A percentile compares a stretch with the other conserved stretches of the same genome.
phyloP scores from a whole-genome alignment of 2,329 filamentous ascomycete genomes.

The Elsinoe perseae region DNA sequence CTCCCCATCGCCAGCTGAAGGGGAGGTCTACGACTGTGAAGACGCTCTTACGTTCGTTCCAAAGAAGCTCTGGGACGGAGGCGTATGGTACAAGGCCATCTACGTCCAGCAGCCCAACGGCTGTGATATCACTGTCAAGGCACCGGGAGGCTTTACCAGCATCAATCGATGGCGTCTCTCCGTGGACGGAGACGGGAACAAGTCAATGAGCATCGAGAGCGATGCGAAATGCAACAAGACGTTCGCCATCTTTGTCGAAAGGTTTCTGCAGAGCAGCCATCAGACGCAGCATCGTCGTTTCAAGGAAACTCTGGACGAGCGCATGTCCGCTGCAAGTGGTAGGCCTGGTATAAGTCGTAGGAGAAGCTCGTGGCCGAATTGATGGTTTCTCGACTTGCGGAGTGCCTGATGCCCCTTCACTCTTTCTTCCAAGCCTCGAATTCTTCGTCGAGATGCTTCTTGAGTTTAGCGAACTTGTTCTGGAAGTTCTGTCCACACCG shows the following conservation, averaged over 20 bases:
- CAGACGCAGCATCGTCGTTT: constrained; percentile 26
- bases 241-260: constrained; percentile 29
- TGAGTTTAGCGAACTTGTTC: constrained; percentile 65
- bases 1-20: constrained; percentile 16
- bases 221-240: constrained; percentile 28
- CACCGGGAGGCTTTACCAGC: constrained; percentile 30
- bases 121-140: constrained; percentile 30
- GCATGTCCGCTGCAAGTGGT: background rate
- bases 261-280: constrained; percentile 29
- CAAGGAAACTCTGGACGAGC: constrained; percentile 23
- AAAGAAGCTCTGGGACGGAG: constrained; percentile 28
- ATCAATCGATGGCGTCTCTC: constrained; percentile 29
- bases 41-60: constrained; percentile 32
- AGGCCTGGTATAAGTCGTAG: constrained; percentile 2
- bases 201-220: constrained; percentile 23
- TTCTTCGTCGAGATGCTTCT: constrained; percentile 66
- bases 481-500: constrained; percentile 67
- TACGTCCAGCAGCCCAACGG: constrained; percentile 26
- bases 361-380: constrained; percentile 2
- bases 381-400: background rate
- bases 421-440: constrained; percentile 66
- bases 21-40: constrained; percentile 27
- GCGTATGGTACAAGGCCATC: constrained; percentile 28
- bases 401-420: constrained; percentile 32
- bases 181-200: constrained; percentile 13